A percentile compares a stretch with the other conserved stretches of the same genome.
Conservation (phyloP, 2,329 filamentous ascomycete genomes). For the Leptographium radiaticola region DNA sequence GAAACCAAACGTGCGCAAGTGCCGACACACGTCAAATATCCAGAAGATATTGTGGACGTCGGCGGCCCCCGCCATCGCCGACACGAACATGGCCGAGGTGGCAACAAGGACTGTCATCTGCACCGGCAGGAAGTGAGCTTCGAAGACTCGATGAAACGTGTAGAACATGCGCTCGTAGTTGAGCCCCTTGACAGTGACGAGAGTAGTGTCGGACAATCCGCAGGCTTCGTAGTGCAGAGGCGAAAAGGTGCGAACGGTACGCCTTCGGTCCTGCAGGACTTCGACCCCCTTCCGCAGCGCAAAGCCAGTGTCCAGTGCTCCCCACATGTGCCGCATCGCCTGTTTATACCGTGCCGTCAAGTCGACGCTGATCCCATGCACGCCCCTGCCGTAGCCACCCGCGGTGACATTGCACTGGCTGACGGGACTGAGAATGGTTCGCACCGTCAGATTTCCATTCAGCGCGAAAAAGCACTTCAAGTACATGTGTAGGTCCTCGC, state of each 20-base stretch:
- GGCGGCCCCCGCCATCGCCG: slow-evolving; percentile 34
- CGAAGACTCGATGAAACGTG: slow-evolving; percentile 55
- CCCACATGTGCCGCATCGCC: slow-evolving; percentile 65
- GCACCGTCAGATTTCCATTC: slow-evolving; percentile 53
- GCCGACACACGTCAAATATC: slow-evolving; percentile 47
- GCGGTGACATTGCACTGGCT: slow-evolving; percentile 62
- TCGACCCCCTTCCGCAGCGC: slow-evolving; percentile 44
- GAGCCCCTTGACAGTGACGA: slow-evolving; percentile 35
- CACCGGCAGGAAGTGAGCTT: slow-evolving; percentile 58
- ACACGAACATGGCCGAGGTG: slow-evolving; percentile 46
- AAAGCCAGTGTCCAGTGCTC: slow-evolving; percentile 55
- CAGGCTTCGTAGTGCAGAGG: slow-evolving; percentile 42
- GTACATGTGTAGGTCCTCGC: slow-evolving; percentile 67
- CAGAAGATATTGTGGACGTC: slow-evolving; percentile 41
- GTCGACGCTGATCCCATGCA: slow-evolving; percentile 41
- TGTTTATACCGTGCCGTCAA: slow-evolving; percentile 57
- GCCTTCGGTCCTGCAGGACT: slow-evolving; percentile 44
- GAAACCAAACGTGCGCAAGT: slow-evolving; percentile 48
- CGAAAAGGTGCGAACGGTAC: slow-evolving; percentile 39
- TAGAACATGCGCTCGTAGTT: slow-evolving; percentile 43
- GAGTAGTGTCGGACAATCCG: slow-evolving; percentile 37
- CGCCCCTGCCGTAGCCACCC: slow-evolving; percentile 37
- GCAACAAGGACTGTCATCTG: slow-evolving; percentile 54
- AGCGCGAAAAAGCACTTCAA: slow-evolving; percentile 66
- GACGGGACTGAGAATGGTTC: slow-evolving; percentile 53